phyloP scores from a whole-genome alignment of 1,284 basidiomycete species.

The Ceratobasidium papillatum region DNA sequence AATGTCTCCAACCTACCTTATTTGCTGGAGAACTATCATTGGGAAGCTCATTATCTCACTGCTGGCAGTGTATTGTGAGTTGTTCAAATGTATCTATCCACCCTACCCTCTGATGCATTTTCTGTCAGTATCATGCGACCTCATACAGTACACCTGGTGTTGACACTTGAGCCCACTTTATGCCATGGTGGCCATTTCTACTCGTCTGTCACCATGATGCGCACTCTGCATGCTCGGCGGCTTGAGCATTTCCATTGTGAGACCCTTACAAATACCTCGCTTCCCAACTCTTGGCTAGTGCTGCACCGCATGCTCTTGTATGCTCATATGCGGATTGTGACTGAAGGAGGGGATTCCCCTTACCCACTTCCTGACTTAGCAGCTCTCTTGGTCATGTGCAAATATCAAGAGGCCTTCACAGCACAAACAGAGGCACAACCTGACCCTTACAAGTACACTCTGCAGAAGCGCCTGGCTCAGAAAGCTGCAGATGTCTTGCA shows the following conservation, averaged over 20 bases:
- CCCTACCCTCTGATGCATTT: neutral
- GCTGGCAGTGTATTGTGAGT: neutral
- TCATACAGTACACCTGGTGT: neutral
- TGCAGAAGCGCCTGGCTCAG: neutral
- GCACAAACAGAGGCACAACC: neutral
- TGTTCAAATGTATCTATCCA: neutral
- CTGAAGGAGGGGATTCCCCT: neutral
- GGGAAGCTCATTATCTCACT: neutral
- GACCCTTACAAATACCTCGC: neutral
- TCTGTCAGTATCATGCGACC: neutral
- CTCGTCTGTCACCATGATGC: neutral
- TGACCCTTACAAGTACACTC: neutral
- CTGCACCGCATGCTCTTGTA: neutral
- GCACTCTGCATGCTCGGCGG: neutral
- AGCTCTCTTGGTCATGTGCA: neutral
- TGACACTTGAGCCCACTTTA: neutral
- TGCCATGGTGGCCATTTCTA: constrained; percentile 2
- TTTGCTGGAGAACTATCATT: neutral
- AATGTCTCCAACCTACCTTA: neutral
- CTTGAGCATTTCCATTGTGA: neutral
- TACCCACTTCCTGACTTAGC: neutral
- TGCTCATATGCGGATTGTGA: neutral
- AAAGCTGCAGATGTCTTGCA: neutral
- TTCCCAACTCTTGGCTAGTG: neutral
- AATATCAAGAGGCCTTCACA: neutral